Base-by-base conservation (phyloP, 805 yeast genomes). In the Pichia insulana region DNA sequence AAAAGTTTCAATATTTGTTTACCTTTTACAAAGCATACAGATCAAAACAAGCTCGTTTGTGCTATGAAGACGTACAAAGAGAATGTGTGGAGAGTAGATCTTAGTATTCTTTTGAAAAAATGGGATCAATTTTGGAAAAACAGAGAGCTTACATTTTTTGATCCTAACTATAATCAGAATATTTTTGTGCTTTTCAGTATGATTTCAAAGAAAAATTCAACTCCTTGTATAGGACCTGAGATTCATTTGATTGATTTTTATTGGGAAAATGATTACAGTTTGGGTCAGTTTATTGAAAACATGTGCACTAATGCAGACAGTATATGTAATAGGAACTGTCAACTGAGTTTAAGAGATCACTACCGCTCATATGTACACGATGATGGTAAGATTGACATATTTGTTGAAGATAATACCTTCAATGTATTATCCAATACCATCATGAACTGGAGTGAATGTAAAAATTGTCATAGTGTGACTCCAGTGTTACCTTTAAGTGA, bases 181-280 rank as follows among this genome's bases (percentile, higher is more conserved):
- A 76, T 94, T 26, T 75, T 83, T 6, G 75, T 87, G 12, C 65
- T 90, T 19, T 86, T 83, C 54, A 83, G 95, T 1, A 76, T 86
- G 64, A 90, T 88, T 0, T 83, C 90, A 3, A 75, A 80, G 8
- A 82, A 80, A 52, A 83, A 86, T 33, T 83, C 94, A 0, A 87
- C 95, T 0, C 97, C 97, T 0, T 92, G 98, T 55, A 68, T 79
- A 33, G 97, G 97, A 0, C 98, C 99, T 0, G 86, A 78, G 42
- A 68, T 78, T n/a, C 78, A 85, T 28, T 76, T 80, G 2, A 80
- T 89, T 38, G 96, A 89, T 47, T 94, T 73, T 55, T 92, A 90
- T 57, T 78, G 95, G 67, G 96, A 87, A 38, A 84, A 81, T 44
- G 98, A 94, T 58, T 81, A 83, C 56, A 80, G 95, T 9, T 62